Evolutionary conservation across 257 asterid species (phyloP).

Genomic region (Ophiorrhiza pumila): DNA sequence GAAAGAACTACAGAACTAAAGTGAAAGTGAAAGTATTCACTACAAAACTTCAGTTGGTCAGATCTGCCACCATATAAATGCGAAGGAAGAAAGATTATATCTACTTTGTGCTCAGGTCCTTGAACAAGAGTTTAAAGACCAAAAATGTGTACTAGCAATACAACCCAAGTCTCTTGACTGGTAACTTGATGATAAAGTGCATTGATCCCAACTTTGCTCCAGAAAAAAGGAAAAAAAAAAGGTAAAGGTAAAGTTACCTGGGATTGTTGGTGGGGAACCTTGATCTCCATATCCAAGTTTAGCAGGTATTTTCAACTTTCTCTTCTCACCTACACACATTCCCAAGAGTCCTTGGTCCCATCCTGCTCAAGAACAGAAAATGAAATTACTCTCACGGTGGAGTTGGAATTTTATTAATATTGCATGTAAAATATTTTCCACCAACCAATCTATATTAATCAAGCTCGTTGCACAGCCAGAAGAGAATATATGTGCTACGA

Average conservation of each 20-base stretch:
- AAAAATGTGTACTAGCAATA: background rate
- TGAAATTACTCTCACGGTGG: background rate
- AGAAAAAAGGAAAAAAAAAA: too few relatives aligned
- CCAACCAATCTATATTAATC: background rate
- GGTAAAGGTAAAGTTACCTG: slow-evolving; percentile 49
- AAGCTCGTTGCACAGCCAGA: background rate
- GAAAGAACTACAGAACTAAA: background rate
- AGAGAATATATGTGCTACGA: background rate
- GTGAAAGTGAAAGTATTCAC: background rate
- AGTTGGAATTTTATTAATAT: background rate
- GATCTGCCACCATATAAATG: background rate
- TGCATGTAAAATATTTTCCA: background rate
- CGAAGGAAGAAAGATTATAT: background rate
- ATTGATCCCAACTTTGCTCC: background rate
- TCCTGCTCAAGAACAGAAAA: slow-evolving; percentile 47
- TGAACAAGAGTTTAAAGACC: background rate
- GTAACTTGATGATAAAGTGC: background rate
- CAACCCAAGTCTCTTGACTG: background rate
- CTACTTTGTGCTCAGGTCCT: background rate
- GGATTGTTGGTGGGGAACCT: slow-evolving; percentile 96
- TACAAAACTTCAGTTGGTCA: background rate
- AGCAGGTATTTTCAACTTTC: slow-evolving; percentile 90
- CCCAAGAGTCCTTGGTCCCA: slow-evolving; percentile 98
- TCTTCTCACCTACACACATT: slow-evolving; percentile 94
- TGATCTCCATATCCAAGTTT: slow-evolving; percentile 95